Evolutionary conservation across 768 basidiomycete species (phyloP).

Genomic region (Neoboletus brunneissimus): DNA sequence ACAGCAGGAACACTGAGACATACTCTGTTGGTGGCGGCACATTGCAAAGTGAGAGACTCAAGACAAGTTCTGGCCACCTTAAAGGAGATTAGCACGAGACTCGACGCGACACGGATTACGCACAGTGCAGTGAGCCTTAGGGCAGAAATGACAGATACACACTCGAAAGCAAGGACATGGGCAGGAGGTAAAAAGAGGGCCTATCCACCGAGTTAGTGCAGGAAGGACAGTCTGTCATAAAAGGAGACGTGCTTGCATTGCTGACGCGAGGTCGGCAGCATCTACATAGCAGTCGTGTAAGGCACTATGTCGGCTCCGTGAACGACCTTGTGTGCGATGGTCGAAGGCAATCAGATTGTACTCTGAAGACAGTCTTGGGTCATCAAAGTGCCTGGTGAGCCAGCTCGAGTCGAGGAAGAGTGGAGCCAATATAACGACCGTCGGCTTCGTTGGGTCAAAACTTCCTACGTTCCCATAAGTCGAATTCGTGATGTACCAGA

Average conservation of each 20-base stretch:
- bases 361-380: constrained; percentile 52
- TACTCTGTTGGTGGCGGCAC: constrained; percentile 68
- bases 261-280: constrained; percentile 71
- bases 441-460: constrained; percentile 64
- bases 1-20: constrained; percentile 22
- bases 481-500: constrained; percentile 72
- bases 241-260: constrained; percentile 50
- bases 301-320: constrained; percentile 49
- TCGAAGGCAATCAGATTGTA: constrained; percentile 80
- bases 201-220: constrained; percentile 32
- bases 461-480: constrained; percentile 56
- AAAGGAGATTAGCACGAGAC: constrained; percentile 6
- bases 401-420: constrained; percentile 67
- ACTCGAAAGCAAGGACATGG: constrained; percentile 72
- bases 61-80: constrained; percentile 71
- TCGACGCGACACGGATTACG: constrained; percentile 27
- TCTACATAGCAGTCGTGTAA: constrained; percentile 75
- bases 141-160: constrained; percentile 52
- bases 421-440: constrained; percentile 67
- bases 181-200: constrained; percentile 60
- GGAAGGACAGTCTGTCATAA: neutral
- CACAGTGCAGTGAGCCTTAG: constrained; percentile 66
- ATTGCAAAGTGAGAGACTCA: constrained; percentile 67
- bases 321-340: constrained; percentile 60
- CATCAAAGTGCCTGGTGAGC: constrained; percentile 64